phyloP scores from a whole-genome alignment of 2,329 filamentous ascomycete species.

The Penicillium freii region DNA sequence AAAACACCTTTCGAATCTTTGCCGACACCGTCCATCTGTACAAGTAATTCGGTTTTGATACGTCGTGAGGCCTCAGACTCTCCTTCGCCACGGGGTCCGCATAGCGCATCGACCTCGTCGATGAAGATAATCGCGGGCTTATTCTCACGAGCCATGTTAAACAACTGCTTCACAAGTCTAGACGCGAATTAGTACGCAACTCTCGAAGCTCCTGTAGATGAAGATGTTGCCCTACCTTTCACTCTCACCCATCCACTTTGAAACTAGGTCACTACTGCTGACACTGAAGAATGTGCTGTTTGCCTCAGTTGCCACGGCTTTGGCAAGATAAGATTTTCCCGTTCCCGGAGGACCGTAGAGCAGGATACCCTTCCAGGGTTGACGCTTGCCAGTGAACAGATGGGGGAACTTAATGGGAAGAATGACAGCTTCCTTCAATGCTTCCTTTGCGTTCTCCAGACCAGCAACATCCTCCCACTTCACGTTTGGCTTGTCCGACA shows the following conservation, averaged over 20 bases:
- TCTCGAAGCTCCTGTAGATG: not conserved
- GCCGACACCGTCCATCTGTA: conserved; percentile 99
- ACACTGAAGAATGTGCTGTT: conserved; percentile 99
- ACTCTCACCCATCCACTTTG: conserved; percentile 99
- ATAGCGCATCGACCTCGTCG: conserved; percentile 95
- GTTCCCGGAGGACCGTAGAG: conserved; percentile 95
- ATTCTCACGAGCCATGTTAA: conserved; percentile 97
- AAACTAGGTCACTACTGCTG: conserved; percentile 93
- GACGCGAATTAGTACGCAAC: conserved; percentile 9
- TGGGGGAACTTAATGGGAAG: conserved; percentile 98
- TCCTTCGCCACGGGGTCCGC: conserved; percentile 87
- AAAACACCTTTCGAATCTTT: conserved; percentile 92
- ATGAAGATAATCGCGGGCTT: conserved; percentile 99
- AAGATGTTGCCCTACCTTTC: conserved; percentile 65
- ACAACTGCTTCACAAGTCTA: conserved; percentile 91
- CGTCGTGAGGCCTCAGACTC: conserved; percentile 95
- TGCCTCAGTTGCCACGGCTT: conserved; percentile 95
- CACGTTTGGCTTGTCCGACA: conserved; percentile 93
- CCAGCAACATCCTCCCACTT: conserved; percentile 98
- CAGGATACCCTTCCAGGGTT: conserved; percentile 97
- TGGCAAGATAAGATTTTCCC: conserved; percentile 95
- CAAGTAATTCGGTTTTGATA: conserved; percentile 97
- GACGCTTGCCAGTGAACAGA: conserved; percentile 89
- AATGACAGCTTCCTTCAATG: conserved; percentile 95
- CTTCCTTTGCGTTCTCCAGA: conserved; percentile 90